Evolutionary conservation across 768 basidiomycete genomes (phyloP), one percentile per base, ranked within the genome.

Genomic region (Suillus americanus): DNA sequence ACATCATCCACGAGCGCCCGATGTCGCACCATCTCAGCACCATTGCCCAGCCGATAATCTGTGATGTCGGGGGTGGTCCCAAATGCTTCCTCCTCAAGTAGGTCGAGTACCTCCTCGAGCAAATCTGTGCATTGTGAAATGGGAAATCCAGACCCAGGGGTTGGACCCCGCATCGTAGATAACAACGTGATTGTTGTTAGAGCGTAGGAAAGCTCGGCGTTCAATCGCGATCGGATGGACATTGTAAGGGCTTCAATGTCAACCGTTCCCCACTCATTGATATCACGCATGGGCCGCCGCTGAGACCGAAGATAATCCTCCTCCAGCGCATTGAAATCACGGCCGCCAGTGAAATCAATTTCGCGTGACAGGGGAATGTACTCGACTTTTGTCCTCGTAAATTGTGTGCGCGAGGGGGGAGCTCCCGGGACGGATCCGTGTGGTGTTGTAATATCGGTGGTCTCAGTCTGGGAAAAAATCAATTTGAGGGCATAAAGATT

Each of bases 221-320:
- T 83, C 48, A 98, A 78, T 41, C 96, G 83, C 41, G 92, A 97
- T 38, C 95, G 90, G 46, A 99, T 79, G 37, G 92, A 92, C 90
- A 99, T 89, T n/a, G 89, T 89, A 59, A 99, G 82, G n/a, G 88
- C 88, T 72, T 97, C 95, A 64, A 98, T 88, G 70, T 99, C 96
- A 59, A 97, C 86, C 9, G 82, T 83, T 25, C 94, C 95, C 88
- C 95, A 94, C 61, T 96, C 94, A 72, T 89, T 88, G 67, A 93
- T 83, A 60, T 89, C 86, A 64, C 91, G 84, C 70, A 90, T 74
- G 7, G 85, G 82, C 51, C 90, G 85, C 61, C 83, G 79, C 54
- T 84, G 80, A 20, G 82, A 72, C 40, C 79, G 82, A 37, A 75
- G 70, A 62, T 85, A 81, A 69, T 94, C 92, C 14, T 82, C 79